Evolutionary conservation across 2,329 filamentous ascomycete genomes (phyloP), one percentile per base, ranked within the genome.

Genomic region (Xylaria sp.): DNA sequence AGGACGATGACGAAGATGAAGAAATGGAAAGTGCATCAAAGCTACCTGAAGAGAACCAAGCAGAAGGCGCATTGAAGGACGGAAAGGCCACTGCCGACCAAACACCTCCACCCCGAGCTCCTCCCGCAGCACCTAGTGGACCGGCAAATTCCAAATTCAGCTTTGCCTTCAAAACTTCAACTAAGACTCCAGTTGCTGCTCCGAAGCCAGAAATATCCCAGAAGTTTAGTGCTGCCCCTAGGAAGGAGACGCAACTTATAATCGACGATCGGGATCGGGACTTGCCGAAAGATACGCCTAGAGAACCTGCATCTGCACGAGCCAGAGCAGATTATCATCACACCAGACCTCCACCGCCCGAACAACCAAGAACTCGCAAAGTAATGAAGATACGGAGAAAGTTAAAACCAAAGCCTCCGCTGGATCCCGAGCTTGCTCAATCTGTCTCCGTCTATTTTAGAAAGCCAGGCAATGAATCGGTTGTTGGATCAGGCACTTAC

Each of bases 401-500:
- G 35, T 82, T 89, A 13, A 96, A 94, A 77, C 84, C 89, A 55
- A 89, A 90, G 61, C 93, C 93, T 2, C 87, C 84, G 5, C 82
- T 98, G 1, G 82, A 91, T 0, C 82, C 89, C 27, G 93, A 97
- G 37, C 88, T 95, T 74, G 88, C 90, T 12, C 84, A 86, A 5
- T 97, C 94, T 0, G 92, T 95, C 54, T 98, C 94, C 0, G 94
- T 98, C 3, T 98, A 97, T 80, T 97, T 92, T 82, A 88, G 95
- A 71, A 98, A 98, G 78, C 94, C 94, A 1, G 95, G 95, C n/a
- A 97, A 98, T 74, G 95, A 97, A 78, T 98, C 95, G 0, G 95
- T 98, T 0, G 92, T 98, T 23, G 95, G 95, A 18, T 97, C 95
- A 51, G 95, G 95, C 12, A 98, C 95, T 0, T 98, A 98, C 75